Evolutionary conservation across 306 rosid genomes (phyloP), one percentile per base, ranked within the genome.

Genomic region (Prunus kanzakura): DNA sequence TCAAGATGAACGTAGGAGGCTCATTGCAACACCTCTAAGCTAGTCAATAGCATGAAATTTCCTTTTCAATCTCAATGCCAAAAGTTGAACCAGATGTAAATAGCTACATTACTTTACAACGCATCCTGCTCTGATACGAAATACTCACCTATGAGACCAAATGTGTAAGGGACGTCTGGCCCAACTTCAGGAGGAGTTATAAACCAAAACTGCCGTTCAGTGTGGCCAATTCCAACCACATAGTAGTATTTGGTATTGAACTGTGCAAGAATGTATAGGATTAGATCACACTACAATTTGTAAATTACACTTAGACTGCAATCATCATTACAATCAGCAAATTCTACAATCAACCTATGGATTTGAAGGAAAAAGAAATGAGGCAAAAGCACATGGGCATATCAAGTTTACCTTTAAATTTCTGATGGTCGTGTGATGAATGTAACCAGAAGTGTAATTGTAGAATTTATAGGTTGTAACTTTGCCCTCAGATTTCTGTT

Each of bases 61-160:
- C 11, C 15, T 58, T 22, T 18, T 64, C 27, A 68, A 54, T 18
- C 29, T 23, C 3, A 66, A 10, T 52, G 19, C 32, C 10, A 13
- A 1, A 58, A 43, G 10, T 61, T 58, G 16, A n/a, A 55, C 11
- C 27, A 55, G 8, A 20, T n/a, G 23, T 55, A 55, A 55, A 1
- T 55, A 58, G 35, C 2, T 58, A 23, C 3, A 20, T 62, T 38
- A 62, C 18, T 15, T 14, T 62, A 62, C 19, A 9, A 30, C 19
- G 22, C 45, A 38, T 41, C 51, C 6, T 51, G 19, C 41, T 35
- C 15, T 38, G n/a, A 29, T 13, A 22, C 4, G 30, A 8, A 13
- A 22, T 13, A 35, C 72, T 79, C 77, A 92, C 97, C 98, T 45
- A 92, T 94, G 76, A 94, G 91, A 83, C 97, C 93, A 79, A 92